Evolutionary conservation across 495 filamentous ascomycete species (phyloP).

Genomic region (Neurospora sp.): DNA sequence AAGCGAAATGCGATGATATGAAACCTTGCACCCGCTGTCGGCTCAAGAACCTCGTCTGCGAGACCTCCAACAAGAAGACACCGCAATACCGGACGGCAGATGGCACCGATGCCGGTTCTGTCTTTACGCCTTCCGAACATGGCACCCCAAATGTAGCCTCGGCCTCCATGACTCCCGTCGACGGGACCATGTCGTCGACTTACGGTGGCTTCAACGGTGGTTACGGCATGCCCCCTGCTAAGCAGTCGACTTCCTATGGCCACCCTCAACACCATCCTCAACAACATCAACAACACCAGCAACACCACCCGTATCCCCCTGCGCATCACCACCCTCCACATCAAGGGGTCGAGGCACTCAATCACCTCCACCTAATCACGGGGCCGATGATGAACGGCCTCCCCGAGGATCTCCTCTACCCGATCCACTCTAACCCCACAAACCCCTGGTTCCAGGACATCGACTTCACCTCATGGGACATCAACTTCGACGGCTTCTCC

Average conservation of each 20-base stretch:
- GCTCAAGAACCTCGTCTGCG: conserved; percentile 8
- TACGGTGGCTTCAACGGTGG: background rate
- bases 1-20: conserved; percentile 18
- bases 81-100: conserved; percentile 6
- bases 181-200: background rate
- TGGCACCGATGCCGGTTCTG: background rate
- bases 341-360: background rate
- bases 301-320: background rate
- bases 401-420: conserved; percentile 4
- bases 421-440: conserved; percentile 3
- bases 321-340: background rate
- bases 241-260: background rate
- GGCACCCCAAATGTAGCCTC: background rate
- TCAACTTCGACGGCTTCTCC: conserved; percentile 9
- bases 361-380: background rate
- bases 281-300: background rate
- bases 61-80: conserved; percentile 3
- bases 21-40: conserved; percentile 17
- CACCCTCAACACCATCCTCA: background rate
- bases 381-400: conserved; percentile 2
- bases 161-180: background rate
- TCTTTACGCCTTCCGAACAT: background rate
- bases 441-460: conserved; percentile 10
- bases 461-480: conserved; percentile 15
- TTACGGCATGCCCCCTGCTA: background rate